Evolutionary conservation across 2,329 filamentous ascomycete genomes (phyloP).

Genomic region (Penicillium sp.): DNA sequence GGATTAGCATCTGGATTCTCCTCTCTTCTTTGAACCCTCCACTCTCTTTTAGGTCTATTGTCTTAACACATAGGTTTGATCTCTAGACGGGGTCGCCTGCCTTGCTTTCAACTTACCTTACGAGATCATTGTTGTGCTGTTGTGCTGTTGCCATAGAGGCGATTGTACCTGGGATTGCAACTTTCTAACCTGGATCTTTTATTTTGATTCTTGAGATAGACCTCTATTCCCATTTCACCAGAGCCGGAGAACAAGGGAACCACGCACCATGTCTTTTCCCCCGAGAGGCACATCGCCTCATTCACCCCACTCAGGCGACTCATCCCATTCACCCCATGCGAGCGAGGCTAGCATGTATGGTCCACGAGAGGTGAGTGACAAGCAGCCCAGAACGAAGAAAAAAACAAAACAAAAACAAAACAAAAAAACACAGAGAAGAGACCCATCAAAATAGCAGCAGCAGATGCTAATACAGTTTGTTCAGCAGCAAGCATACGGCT

Average conservation of each 20-base stretch:
- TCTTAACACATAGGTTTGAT: slow-evolving; percentile 2
- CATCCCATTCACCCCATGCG: slow-evolving; percentile 21
- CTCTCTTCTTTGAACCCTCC: neutral
- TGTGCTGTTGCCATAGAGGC: neutral
- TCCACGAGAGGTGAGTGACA: slow-evolving; percentile 17
- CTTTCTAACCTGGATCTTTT: neutral
- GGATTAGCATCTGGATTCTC: slow-evolving; percentile 9
- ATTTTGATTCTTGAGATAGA: neutral
- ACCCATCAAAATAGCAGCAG: neutral
- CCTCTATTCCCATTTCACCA: neutral
- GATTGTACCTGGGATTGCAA: neutral
- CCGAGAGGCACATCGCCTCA: slow-evolving; percentile 22
- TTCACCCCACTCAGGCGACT: slow-evolving; percentile 19
- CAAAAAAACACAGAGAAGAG: slow-evolving; percentile 3
- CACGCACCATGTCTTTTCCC: slow-evolving; percentile 20
- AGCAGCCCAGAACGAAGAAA: neutral
- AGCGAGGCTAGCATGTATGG: slow-evolving; percentile 21
- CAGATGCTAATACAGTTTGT: neutral
- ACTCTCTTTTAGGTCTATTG: neutral
- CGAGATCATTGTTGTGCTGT: neutral
- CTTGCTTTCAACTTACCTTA: neutral
- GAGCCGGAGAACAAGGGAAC: slow-evolving; percentile 2
- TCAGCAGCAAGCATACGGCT: slow-evolving; percentile 16
- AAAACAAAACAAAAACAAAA: no score
- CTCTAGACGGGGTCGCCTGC: neutral